Evolutionary conservation across 768 basidiomycete genomes (phyloP), one percentile per base, ranked within the genome.

Genomic region (Epithele typhae): DNA sequence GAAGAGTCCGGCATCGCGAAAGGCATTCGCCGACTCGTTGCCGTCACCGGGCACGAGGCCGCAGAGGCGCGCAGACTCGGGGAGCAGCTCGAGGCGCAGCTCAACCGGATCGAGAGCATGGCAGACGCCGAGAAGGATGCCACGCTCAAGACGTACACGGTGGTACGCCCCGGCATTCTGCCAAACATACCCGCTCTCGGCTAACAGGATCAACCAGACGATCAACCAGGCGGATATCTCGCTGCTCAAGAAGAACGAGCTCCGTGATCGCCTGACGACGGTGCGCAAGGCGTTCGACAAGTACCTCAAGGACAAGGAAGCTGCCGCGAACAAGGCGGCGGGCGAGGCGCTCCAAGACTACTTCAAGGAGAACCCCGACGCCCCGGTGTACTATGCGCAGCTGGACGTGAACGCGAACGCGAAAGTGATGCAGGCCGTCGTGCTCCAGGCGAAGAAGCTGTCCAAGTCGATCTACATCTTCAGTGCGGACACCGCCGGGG

Each of bases 1-100:
- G 96, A 98, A 59, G 96, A 98, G 65, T 89, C 89, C 4, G 94
- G 94, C 25, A 98, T 98, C 58, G 96, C 96, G 6, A 98, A 98
- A 71, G 96, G 96, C 33, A 95, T 97, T 53, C 85, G 96, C 40
- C 82, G 96, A 30, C 84, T 99, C 48, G 84, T 88, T 40, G 96
- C 92, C 30, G 84, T 99, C 41, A 98, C 96, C 0, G 95, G 95
- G 15, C 80, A 92, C 53, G 93, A 98, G 63, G 96, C 96, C 0
- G 78, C 86, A 25, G 85, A 87, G 22, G 91, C 86, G 9, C 82
- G 78, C 1, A 81, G 85, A 15, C 61, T 75, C 40, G 92, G 88
- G 4, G 72, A 78, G 42, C 71, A 72, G 15, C 74, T 93, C 18
- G 74, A 78, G 49, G 68, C 74, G 3, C 76, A 76, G 50, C 75